Conservation (phyloP, 2,329 filamentous ascomycete species). For the Fulvia fulva region DNA sequence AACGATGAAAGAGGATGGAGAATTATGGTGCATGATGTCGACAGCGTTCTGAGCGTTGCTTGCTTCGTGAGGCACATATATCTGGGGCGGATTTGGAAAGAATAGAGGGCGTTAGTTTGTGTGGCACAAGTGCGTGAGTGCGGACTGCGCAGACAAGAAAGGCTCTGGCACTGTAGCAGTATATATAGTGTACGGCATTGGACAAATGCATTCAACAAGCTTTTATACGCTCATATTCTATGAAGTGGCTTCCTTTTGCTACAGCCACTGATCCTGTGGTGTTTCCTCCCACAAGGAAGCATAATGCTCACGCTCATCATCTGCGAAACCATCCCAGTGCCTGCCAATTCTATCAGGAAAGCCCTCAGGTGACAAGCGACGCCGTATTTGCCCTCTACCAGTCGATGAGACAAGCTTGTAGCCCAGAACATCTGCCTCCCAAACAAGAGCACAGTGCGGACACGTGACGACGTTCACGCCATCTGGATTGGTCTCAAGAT, state of each 20-base stretch:
- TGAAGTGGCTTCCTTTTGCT: no score
- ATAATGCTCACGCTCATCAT: constrained; percentile 15
- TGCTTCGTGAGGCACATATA: background rate
- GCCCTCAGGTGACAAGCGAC: background rate
- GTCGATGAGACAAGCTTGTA: constrained; percentile 31
- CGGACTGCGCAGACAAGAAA: no score
- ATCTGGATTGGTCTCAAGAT: constrained; percentile 12
- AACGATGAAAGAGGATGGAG: constrained; percentile 13
- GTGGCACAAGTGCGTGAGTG: no score
- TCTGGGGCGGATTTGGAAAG: background rate
- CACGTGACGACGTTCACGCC: constrained; percentile 28
- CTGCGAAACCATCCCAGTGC: constrained; percentile 12
- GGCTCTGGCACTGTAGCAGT: constrained; percentile 1
- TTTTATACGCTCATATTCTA: no score
- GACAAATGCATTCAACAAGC: no score
- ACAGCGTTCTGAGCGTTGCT: background rate
- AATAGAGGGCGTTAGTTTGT: no score
- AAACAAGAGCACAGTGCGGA: constrained; percentile 31
- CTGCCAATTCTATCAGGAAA: constrained; percentile 1
- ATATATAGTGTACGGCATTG: background rate
- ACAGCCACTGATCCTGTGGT: background rate
- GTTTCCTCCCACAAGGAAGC: constrained; percentile 11
- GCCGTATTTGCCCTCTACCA: background rate
- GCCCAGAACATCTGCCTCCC: constrained; percentile 39
- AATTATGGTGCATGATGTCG: background rate